Percentiles rank a stretch among this genome's conserved stretches.
phyloP scores from a whole-genome alignment of 441 rosid genomes.

The Euphorbia corollata region DNA sequence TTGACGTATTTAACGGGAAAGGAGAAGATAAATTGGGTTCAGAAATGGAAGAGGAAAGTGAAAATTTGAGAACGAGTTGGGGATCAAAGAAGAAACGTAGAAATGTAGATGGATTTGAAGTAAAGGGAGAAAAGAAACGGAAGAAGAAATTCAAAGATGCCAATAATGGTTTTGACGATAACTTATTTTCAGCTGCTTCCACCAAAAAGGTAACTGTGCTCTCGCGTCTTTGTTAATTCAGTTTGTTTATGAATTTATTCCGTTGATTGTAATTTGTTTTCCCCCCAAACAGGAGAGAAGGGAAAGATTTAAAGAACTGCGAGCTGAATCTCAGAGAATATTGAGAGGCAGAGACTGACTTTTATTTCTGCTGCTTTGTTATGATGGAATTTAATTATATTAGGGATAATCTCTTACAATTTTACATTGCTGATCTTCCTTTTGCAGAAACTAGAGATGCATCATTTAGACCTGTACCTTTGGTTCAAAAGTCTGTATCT shows the following conservation, averaged over 20 bases:
- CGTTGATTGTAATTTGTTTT: slow-evolving; percentile 10
- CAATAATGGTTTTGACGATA: slow-evolving; percentile 33
- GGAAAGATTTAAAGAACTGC: slow-evolving; percentile 50
- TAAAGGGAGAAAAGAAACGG: slow-evolving; percentile 26
- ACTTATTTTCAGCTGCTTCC: slow-evolving; percentile 24
- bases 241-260: not conserved
- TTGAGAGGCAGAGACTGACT: slow-evolving; percentile 50
- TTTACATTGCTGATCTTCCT: not conserved
- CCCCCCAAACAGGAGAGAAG: slow-evolving; percentile 51
- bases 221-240: slow-evolving; percentile 1
- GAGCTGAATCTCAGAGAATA: slow-evolving; percentile 77
- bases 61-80: too few relatives aligned
- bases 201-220: slow-evolving; percentile 42
- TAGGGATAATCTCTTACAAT: not conserved
- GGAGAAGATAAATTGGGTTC: too few relatives aligned
- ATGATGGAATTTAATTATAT: not conserved
- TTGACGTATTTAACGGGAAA: not conserved
- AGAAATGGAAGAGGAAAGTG: too few relatives aligned
- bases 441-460: slow-evolving; percentile 68
- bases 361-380: not conserved
- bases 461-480: slow-evolving; percentile 59
- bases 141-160: slow-evolving; percentile 31
- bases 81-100: too few relatives aligned
- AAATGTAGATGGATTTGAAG: slow-evolving; percentile 3
- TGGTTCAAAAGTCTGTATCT: slow-evolving; percentile 70